Evolutionary conservation across 164 flowering plant genomes (phyloP).

Genomic region (Aristolochia californica): DNA sequence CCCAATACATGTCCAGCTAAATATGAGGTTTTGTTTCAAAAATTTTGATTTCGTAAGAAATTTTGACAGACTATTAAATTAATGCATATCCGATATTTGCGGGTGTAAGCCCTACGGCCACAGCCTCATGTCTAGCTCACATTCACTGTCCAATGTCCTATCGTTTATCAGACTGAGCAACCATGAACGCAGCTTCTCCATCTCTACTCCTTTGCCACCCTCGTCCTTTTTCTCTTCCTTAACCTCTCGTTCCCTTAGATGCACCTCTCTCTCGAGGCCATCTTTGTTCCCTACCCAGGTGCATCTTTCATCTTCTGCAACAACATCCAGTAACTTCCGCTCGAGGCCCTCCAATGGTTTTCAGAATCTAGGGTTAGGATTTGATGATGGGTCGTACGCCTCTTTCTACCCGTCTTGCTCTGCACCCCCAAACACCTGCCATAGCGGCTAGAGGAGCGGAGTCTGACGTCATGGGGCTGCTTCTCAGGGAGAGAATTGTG

Average conservation of each 20-base stretch:
- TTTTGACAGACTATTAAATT: no score
- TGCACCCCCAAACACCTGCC: constrained; percentile 41
- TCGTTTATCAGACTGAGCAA: not conserved
- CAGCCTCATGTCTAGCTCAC: no score
- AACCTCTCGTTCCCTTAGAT: constrained; percentile 10
- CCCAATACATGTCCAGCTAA: no score
- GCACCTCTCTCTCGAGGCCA: not conserved
- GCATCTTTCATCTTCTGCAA: constrained; percentile 8
- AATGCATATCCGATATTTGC: no score
- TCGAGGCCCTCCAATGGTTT: constrained; percentile 1
- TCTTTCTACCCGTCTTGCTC: constrained; percentile 7
- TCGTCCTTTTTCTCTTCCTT: constrained; percentile 3
- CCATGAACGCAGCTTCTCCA: constrained; percentile 18
- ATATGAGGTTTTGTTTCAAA: no score
- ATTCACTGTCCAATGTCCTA: no score
- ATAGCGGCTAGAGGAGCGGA: constrained; percentile 49
- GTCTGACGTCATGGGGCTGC: constrained; percentile 61
- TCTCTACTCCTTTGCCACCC: constrained; percentile 18
- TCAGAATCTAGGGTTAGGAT: constrained; percentile 4
- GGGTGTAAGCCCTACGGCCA: no score
- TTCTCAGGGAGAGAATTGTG: constrained; percentile 72
- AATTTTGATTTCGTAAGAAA: no score
- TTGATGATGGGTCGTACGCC: not conserved
- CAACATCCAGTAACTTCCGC: constrained; percentile 2
- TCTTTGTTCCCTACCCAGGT: constrained; percentile 2